Evolutionary conservation across 2,329 filamentous ascomycete genomes (phyloP), one percentile per base, ranked within the genome.

Genomic region (Botrytis cinerea): DNA sequence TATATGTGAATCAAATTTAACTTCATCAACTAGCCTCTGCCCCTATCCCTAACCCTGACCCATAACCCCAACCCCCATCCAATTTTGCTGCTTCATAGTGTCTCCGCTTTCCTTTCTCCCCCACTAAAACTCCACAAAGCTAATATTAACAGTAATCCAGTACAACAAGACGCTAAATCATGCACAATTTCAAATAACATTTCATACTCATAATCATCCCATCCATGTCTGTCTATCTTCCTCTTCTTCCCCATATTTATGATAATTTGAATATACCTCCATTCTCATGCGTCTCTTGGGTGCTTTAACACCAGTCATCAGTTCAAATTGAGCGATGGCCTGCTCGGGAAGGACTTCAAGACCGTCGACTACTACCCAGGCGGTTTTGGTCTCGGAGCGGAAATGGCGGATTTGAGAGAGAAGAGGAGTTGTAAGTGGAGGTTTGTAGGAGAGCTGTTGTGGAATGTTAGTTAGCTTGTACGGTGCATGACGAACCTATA

Each of bases 241-340:
- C 18, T 45, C 66, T 12, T 10, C 48, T 32, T 75, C 77, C 32
- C 77, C 78, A 73, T 80, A 79, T 10, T 73, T 73, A 70, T 78
- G 77, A 73, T 79, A 77, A 72, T 80, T 79, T 62, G 76, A 73
- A 61, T 77, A 64, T 4, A 80, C 80, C 68, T 80, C 79, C 70
- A 77, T 73, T 28, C 91, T 87, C 92, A 95, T 95, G 54, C 92
- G 81, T 62, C 88, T 84, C 40, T 92, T 87, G 2, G 92, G 92
- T 25, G 92, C 91, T 80, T 91, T 87, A 64, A 91, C 85, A 0
- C 92, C 92, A 0, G 92, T 94, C 80, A 95, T 93, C 3, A 95
- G 82, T 81, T 95, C 93, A 79, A 95, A 95, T 78, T 95, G 92
- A 1, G 92, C 92, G 81, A 93, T 93, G 0, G 91, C 93, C 80